A percentile compares a stretch with the other conserved stretches of the same genome.
Evolutionary conservation across 768 basidiomycete species (phyloP).

Genomic region (Hebeloma cylindrosporum): DNA sequence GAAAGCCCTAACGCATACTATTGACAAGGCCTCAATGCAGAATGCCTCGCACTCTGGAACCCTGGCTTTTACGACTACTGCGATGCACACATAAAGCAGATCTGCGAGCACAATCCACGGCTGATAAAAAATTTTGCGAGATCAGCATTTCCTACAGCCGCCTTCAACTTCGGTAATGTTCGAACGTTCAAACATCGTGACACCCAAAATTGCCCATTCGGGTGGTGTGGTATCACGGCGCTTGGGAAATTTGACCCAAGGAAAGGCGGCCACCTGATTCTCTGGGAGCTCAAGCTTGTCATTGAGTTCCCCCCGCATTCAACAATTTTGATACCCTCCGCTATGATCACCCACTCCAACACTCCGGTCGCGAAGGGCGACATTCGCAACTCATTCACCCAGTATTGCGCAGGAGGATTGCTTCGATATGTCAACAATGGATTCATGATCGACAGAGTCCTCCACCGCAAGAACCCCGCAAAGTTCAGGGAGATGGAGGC

Average conservation of each 20-base stretch:
- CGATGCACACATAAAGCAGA: background rate
- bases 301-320: slow-evolving; percentile 3
- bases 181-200: too few species aligned
- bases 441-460: background rate
- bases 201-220: too few species aligned
- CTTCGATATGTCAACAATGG: slow-evolving; percentile 1
- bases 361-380: background rate
- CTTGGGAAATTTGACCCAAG: too few species aligned
- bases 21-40: background rate
- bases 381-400: slow-evolving; percentile 1
- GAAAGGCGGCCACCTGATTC: too few species aligned
- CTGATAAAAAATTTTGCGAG: too few species aligned
- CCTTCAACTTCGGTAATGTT: too few species aligned
- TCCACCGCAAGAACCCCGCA: too few species aligned
- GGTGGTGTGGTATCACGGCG: too few species aligned
- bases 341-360: background rate
- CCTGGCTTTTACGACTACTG: slow-evolving; percentile 4
- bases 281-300: background rate
- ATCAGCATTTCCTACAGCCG: too few species aligned
- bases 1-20: background rate
- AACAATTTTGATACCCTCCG: slow-evolving; percentile 1
- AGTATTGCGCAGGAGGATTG: background rate
- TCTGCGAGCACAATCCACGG: background rate
- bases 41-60: slow-evolving; percentile 6
- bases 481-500: too few species aligned